These are phyloP conservation scores for Cerrena zonata DNA, from an alignment of 1,284 basidiomycete species.

Conservation along the genomic window DNA sequence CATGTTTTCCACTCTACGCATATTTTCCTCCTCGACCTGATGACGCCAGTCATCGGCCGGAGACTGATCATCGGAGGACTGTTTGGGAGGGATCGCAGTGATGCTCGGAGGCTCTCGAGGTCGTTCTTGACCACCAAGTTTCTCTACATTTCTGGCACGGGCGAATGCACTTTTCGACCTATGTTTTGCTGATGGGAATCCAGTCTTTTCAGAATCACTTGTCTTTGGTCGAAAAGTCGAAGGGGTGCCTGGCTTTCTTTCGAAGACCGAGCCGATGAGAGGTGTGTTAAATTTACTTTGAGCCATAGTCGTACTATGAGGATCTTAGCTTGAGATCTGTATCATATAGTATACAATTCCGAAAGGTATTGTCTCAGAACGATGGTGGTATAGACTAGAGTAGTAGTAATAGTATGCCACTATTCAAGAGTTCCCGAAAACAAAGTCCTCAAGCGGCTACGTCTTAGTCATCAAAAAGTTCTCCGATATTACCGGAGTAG, in stretches of 20 bases:
- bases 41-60: constrained; percentile 23
- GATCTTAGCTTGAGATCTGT: no score
- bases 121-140: constrained; percentile 4
- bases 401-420: no score
- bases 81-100: not conserved
- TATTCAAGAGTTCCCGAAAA: no score
- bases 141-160: constrained; percentile 1
- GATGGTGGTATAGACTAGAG: no score
- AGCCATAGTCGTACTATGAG: no score
- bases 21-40: constrained; percentile 39
- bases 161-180: constrained; percentile 7
- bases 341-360: no score
- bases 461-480: no score
- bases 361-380: no score
- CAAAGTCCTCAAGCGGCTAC: no score
- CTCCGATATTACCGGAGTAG: no score
- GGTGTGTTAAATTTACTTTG: not conserved
- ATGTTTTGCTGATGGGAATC: constrained; percentile 7
- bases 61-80: not conserved
- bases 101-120: constrained; percentile 15
- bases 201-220: not conserved
- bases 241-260: constrained; percentile 1
- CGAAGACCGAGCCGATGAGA: constrained; percentile 1
- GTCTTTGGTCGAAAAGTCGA: not conserved
- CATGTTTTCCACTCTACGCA: constrained; percentile 40